Evolutionary conservation across 2,329 filamentous ascomycete species (phyloP), one percentile per base, ranked within the genome.

Genomic region (Pseudogymnoascus sp.): DNA sequence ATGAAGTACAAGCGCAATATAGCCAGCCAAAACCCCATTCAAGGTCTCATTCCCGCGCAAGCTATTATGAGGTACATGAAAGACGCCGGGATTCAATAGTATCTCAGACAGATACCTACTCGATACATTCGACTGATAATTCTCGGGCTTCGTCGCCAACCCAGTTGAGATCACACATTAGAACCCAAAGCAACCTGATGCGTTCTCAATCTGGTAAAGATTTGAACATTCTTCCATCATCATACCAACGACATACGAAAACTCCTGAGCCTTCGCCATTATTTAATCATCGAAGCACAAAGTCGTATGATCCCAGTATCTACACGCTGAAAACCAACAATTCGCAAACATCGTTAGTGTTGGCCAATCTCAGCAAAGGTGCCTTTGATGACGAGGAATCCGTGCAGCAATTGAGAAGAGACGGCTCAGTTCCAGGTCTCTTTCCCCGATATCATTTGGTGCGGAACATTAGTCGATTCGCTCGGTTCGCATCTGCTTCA

Each of bases 401-500:
- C 3, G 37, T 73, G 5, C 65, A 70, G 22, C 58, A 58, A n/a
- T 59, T 73, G n/a, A 66, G 65, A 30, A 64, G 67, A 30, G 81
- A 80, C 1, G 84, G 84, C 0, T 77, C 75, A 54, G 76, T 86
- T 1, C 77, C 81, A 34, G 82, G 82, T 1, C 78, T 83, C 57
- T 87, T 87, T 58, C 85, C 85, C 0, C 72, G 76, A 4, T 78
- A 78, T 32, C 84, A 86, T 65, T 74, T 88, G 6, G 74, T 87
- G 8, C 77, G 79, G 32, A 88, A 86, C 67, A 82, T 87, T 22
- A 81, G 80, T 2, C 77, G 85, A 35, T 88, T 86, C 64, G 85
- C 87, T 75, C 79, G 82, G 2, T 88, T 86, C 67, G 84, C 85
- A 1, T 87, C 85, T 1, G 85, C 85, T 0, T 83, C 83, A 0